Conservation (phyloP, 495 filamentous ascomycete genomes). For the Penicillium lagena region DNA sequence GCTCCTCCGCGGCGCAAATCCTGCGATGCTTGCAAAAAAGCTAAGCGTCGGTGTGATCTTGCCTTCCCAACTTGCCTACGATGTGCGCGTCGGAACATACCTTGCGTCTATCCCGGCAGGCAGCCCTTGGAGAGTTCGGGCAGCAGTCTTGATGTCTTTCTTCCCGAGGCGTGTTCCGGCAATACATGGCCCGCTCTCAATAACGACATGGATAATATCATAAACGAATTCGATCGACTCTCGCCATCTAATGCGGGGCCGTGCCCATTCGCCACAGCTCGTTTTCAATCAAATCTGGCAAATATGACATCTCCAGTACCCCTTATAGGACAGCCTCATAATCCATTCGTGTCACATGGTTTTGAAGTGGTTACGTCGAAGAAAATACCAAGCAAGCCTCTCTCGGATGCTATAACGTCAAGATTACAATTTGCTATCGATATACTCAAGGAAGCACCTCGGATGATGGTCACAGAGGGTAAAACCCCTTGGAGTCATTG, state of each 20-base stretch:
- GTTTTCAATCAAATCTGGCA: background rate
- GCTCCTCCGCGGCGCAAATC: constrained; percentile 40
- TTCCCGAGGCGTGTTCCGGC: no score
- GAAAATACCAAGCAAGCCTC: constrained; percentile 1
- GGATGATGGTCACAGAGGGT: constrained; percentile 41
- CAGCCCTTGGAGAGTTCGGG: background rate
- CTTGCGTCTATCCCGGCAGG: constrained; percentile 37
- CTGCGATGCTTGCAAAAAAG: constrained; percentile 46
- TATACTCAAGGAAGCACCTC: constrained; percentile 29
- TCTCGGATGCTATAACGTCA: constrained; percentile 18
- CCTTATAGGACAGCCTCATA: background rate
- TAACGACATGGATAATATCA: background rate
- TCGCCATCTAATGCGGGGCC: background rate
- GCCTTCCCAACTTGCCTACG: constrained; percentile 40
- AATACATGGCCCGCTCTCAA: background rate
- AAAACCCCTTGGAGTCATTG: constrained; percentile 45
- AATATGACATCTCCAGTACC: background rate
- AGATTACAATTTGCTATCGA: constrained; percentile 41
- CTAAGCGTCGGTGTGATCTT: constrained; percentile 47
- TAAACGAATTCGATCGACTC: background rate
- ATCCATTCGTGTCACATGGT: background rate
- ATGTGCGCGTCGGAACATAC: constrained; percentile 32
- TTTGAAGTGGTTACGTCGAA: constrained; percentile 1
- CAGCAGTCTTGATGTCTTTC: no score
- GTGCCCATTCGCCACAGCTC: no score